Conservation (phyloP, 495 filamentous ascomycete species). For the Xylaria cubensis region DNA sequence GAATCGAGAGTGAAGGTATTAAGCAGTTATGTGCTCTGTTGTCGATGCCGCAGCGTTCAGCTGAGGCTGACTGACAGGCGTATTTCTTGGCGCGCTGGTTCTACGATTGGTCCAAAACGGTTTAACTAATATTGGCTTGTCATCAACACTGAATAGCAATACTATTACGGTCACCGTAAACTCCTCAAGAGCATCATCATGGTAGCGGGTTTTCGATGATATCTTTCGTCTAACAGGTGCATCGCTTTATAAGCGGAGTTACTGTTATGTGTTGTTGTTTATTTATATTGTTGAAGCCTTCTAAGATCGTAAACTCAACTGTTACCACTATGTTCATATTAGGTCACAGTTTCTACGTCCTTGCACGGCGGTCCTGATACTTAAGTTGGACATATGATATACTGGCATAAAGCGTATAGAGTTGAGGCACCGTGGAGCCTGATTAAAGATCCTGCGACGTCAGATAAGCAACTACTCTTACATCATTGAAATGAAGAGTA, state of each 20-base stretch:
- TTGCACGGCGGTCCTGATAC: background rate
- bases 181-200: background rate
- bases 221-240: background rate
- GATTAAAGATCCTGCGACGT: background rate
- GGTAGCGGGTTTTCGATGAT: background rate
- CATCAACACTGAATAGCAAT: background rate
- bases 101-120: no score
- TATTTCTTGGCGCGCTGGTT: background rate
- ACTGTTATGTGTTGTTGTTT: background rate
- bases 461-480: background rate
- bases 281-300: background rate
- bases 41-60: background rate
- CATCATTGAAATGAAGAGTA: background rate
- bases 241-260: background rate
- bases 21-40: background rate
- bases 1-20: background rate
- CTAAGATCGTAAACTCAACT: background rate
- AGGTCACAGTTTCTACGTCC: no score
- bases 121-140: no score
- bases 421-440: background rate
- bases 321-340: no score
- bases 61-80: conserved; percentile 2
- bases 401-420: background rate
- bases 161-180: background rate
- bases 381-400: background rate